These are phyloP conservation scores for Aspergillus piperis DNA, from an alignment of 2,329 filamentous ascomycete genomes.

Conservation along the genomic window DNA sequence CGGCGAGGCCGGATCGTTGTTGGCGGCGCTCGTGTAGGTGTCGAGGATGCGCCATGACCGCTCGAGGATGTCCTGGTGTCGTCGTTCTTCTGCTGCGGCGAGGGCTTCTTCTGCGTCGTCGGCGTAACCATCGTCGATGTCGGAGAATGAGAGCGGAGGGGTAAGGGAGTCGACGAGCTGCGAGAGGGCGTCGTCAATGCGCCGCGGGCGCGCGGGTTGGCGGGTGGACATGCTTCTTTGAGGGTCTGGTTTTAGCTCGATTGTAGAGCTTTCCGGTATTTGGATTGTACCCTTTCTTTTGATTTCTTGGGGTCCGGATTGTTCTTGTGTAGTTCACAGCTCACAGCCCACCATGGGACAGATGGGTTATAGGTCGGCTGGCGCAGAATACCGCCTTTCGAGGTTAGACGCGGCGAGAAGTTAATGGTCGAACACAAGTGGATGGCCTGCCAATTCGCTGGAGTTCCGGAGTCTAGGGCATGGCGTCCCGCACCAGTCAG, in stretches of 20 bases:
- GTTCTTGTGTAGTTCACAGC: neutral
- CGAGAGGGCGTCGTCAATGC: conserved; percentile 47
- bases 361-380: neutral
- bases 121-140: conserved; percentile 32
- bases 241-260: neutral
- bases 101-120: conserved; percentile 37
- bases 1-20: conserved; percentile 30
- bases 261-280: neutral
- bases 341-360: neutral
- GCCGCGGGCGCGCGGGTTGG: conserved; percentile 40
- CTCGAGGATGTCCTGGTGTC: conserved; percentile 37
- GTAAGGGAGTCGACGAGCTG: conserved; percentile 46
- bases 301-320: neutral
- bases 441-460: conserved; percentile 2
- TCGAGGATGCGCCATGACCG: conserved; percentile 44
- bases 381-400: neutral
- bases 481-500: conserved; percentile 10
- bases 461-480: conserved; percentile 5
- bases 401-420: conserved; percentile 2
- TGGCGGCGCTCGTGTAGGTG: conserved; percentile 26
- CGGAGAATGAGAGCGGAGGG: conserved; percentile 37
- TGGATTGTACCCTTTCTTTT: too few relatives aligned
- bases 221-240: conserved; percentile 31
- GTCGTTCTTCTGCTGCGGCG: conserved; percentile 39
- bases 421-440: neutral